A percentile compares a stretch with the other conserved stretches of the same genome.
These are phyloP conservation scores for Stemphylium lycopersici DNA, from an alignment of 2,329 filamentous ascomycete genomes.

Conservation along the genomic window DNA sequence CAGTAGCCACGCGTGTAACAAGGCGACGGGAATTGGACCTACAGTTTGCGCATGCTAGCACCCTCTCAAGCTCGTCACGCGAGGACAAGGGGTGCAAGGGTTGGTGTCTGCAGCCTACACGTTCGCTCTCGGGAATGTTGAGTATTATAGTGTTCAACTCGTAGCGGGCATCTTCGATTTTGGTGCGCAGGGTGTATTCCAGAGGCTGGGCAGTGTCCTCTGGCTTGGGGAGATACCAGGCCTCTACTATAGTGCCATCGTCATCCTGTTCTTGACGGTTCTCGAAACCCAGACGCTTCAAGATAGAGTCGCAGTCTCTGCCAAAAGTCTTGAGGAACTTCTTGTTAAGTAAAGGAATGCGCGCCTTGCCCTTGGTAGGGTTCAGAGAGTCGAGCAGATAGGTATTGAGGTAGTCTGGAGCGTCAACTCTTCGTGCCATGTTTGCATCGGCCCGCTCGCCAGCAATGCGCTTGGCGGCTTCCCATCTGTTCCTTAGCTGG, in stretches of 20 bases:
- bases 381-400: slow-evolving; percentile 67
- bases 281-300: slow-evolving; percentile 65
- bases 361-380: slow-evolving; percentile 56
- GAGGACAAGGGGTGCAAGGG: slow-evolving; percentile 45
- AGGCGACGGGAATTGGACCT: slow-evolving; percentile 6
- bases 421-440: slow-evolving; percentile 60
- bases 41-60: slow-evolving; percentile 48
- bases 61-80: slow-evolving; percentile 47
- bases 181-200: slow-evolving; percentile 29
- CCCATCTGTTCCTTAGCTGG: slow-evolving; percentile 59
- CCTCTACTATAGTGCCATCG: slow-evolving; percentile 36
- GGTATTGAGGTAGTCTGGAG: slow-evolving; percentile 61
- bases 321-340: slow-evolving; percentile 69
- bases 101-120: slow-evolving; percentile 36
- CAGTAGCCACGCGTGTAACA: slow-evolving; percentile 10
- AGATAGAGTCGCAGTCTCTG: slow-evolving; percentile 63
- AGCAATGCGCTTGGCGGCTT: slow-evolving; percentile 57
- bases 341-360: slow-evolving; percentile 66
- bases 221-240: slow-evolving; percentile 44
- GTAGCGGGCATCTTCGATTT: slow-evolving; percentile 64
- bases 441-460: slow-evolving; percentile 61
- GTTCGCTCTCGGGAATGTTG: slow-evolving; percentile 42
- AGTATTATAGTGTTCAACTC: slow-evolving; percentile 63
- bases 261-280: slow-evolving; percentile 41
- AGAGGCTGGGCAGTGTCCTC: slow-evolving; percentile 27